Evolutionary conservation across 1,284 basidiomycete species (phyloP), one percentile per base, ranked within the genome.

Genomic region (Moesziomyces sp.): DNA sequence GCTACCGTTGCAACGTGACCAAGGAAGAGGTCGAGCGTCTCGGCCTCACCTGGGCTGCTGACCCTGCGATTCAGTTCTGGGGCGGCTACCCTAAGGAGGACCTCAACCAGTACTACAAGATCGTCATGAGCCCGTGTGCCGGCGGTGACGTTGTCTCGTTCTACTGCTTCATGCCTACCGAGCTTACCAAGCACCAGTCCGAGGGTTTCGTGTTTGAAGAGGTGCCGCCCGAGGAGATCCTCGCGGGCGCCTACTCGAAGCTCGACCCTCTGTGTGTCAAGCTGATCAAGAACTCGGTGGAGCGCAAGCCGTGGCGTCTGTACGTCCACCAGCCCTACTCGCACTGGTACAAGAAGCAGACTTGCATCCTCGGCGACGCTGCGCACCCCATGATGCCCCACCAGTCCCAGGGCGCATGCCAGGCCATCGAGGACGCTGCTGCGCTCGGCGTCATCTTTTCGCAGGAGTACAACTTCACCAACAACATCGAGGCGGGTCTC

Each of bases 41-140:
- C 21, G 85, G 85, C 18, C 74, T 86, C 28, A 81, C 75, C 28
- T 83, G 84, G 64, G 81, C 85, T 35, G 74, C 78, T 21, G 78
- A 81, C 52, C 83, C 82, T 14, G 82, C 84, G 14, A 84, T 83
- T 44, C 85, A 85, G 69, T 85, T 84, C 80, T 85, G 85, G 85
- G 85, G 85, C 23, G 85, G 85, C 3, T 75, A 73, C 40, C 63
- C 75, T 24, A 66, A 65, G 47, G 35, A 30, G 4, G 54, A 60
- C 24, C 59, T 77, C 45, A 72, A 62, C 46, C 75, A 76, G 38
- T 85, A 83, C 77, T 85, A 84, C 79, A 85, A 85, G 76, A 84
- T 85, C 52, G 85, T 85, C 67, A 84, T 85, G 83, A 74, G 70
- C 46, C 84, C 84, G 0, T 84, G 84, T 58, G 77, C 80, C 5